phyloP scores from a whole-genome alignment of 805 yeast species.

The Kazachstania bromeliacearum region DNA sequence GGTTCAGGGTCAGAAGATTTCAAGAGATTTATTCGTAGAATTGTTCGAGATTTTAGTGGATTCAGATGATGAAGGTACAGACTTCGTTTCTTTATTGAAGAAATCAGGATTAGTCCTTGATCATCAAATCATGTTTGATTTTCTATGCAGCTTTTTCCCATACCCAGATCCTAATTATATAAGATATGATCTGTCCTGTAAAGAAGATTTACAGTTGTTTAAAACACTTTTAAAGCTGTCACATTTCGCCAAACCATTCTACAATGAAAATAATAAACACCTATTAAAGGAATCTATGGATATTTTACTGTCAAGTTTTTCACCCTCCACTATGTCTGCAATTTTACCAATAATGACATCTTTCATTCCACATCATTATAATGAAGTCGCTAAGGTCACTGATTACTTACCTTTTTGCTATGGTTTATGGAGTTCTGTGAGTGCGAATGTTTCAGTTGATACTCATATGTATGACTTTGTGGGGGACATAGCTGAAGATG shows the following conservation, averaged over 20 bases:
- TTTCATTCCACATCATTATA: conserved; percentile 39
- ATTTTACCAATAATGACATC: conserved; percentile 45
- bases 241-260: conserved; percentile 45
- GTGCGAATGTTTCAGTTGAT: conserved; percentile 44
- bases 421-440: conserved; percentile 57
- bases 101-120: conserved; percentile 29
- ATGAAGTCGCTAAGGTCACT: conserved; percentile 34
- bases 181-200: conserved; percentile 25
- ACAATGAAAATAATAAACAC: conserved; percentile 32
- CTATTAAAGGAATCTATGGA: conserved; percentile 42
- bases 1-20: conserved; percentile 60
- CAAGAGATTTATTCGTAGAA: conserved; percentile 50
- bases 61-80: conserved; percentile 27
- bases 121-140: conserved; percentile 28
- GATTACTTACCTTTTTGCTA: conserved; percentile 59
- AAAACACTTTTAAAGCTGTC: conserved; percentile 44
- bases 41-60: conserved; percentile 50
- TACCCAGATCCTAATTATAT: conserved; percentile 43
- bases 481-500: conserved; percentile 48
- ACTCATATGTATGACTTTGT: conserved; percentile 55
- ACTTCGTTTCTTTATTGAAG: conserved; percentile 25
- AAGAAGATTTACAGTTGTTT: conserved; percentile 39
- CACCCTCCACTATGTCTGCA: conserved; percentile 43
- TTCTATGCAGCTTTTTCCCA: conserved; percentile 32
- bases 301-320: conserved; percentile 40